Evolutionary conservation across 192 early-diverging fungal genomes (phyloP), one percentile per base, ranked within the genome.

Genomic region (Coemansia sp.): DNA sequence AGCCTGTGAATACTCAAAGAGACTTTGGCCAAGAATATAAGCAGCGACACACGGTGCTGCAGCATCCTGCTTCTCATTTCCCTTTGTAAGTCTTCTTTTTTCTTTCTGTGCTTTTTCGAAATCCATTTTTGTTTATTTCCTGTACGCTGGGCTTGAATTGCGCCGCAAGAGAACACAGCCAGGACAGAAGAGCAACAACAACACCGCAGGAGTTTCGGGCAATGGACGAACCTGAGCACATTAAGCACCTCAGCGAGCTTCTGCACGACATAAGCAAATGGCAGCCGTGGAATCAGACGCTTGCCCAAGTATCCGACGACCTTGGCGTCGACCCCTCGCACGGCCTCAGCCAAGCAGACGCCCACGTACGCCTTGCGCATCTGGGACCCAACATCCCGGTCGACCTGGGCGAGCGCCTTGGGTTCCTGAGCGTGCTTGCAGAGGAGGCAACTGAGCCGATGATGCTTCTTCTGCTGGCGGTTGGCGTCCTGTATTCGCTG

Each of bases 241-340:
- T 79, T 53, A 55, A 61, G 43, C 61, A 79, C 51, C 57, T 78
- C 45, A 55, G 71, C 60, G 62, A 63, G 14, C 44, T 78, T 23
- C 76, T 73, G 15, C 35, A 35, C 44, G 56, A 64, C 18, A 46
- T 79, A 15, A 39, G 26, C 35, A 62, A 79, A 59, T 76, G 74
- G 73, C 67, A 45, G 64, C 79, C 73, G 18, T 76, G 74, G 79
- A 44, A 49, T 26, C 64, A 64, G 18, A 69, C 79, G n/a, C 67
- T 82, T 3, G 65, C 60, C 30, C 67, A 73, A 20, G 61, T 82
- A 18, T 66, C 71, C 10, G 67, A 76, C 61, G 57, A 66, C 39
- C 66, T 82, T 24, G 75, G 75, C 44, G 72, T 76, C 4, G 75
- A 82, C 67, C 70, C 71, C 8, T 77, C 79, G 8, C 70, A 60